phyloP scores from a whole-genome alignment of 2,329 filamentous ascomycete species.

The Paecilomyces niveus region DNA sequence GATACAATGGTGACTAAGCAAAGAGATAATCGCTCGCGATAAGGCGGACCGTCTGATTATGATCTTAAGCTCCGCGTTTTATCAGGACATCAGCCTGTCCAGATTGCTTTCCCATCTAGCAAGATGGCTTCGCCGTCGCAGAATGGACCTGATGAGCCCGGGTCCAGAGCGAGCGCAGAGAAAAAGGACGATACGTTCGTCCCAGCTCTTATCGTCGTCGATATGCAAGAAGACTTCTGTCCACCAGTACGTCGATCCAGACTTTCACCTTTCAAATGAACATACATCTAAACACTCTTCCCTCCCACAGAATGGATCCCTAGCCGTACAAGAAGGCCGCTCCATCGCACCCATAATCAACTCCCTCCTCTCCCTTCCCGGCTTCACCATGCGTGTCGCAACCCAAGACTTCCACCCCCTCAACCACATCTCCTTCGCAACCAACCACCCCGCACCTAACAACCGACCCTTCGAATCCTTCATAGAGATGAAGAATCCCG shows the following conservation, averaged over 20 bases:
- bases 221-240: constrained; percentile 93
- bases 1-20: background rate
- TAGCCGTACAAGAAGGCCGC: constrained; percentile 71
- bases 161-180: background rate
- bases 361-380: constrained; percentile 58
- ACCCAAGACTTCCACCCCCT: constrained; percentile 89
- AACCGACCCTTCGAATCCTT: constrained; percentile 62
- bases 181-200: constrained; percentile 22
- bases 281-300: background rate
- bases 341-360: constrained; percentile 67
- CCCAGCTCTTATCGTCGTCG: constrained; percentile 66
- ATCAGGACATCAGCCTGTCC: background rate
- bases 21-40: background rate
- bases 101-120: background rate
- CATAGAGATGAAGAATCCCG: constrained; percentile 50
- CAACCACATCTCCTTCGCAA: constrained; percentile 81
- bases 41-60: background rate
- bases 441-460: constrained; percentile 59
- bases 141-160: background rate
- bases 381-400: constrained; percentile 66
- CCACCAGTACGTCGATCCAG: constrained; percentile 59
- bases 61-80: background rate
- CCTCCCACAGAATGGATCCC: constrained; percentile 61
- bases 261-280: background rate
- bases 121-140: background rate